A percentile compares a stretch with the other conserved stretches of the same genome.
phyloP scores from a whole-genome alignment of 148 eudicot species.

The Fagopyrum esculentum region DNA sequence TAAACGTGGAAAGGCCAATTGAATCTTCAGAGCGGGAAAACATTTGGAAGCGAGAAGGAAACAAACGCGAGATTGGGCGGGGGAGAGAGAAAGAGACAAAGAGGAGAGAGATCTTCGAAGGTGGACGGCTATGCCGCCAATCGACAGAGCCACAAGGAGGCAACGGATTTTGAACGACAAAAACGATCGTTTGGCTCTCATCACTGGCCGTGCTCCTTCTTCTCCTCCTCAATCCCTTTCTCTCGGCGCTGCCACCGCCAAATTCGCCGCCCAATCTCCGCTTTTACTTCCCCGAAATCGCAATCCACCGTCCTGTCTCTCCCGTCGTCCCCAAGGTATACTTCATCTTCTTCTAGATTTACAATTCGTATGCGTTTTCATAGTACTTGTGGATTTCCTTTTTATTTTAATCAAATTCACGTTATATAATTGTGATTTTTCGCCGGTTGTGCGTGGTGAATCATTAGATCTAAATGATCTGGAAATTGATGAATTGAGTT shows the following conservation, averaged over 20 bases:
- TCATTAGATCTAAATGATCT: not conserved
- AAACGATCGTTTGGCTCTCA: constrained; percentile 4
- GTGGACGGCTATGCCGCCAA: not conserved
- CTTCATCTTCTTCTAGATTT: not conserved
- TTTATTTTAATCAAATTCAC: not conserved
- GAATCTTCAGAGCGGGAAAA: not conserved
- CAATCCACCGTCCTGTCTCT: not conserved
- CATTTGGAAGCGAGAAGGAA: not conserved
- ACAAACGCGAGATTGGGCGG: constrained; percentile 11
- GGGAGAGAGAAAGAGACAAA: not conserved
- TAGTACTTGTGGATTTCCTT: not conserved
- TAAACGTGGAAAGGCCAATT: not conserved
- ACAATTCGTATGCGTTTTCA: not conserved
- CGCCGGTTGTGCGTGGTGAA: not conserved
- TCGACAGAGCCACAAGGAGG: not conserved
- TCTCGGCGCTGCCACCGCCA: not conserved
- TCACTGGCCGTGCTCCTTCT: not conserved
- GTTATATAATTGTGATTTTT: not conserved
- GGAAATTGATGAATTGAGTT: not conserved
- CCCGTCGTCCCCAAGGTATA: not conserved
- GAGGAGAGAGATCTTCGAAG: not conserved
- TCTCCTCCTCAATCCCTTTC: not conserved
- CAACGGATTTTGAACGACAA: not conserved
- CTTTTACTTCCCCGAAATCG: not conserved
- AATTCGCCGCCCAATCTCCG: constrained; percentile 5